Evolutionary conservation across 2,329 filamentous ascomycete genomes (phyloP).

Genomic region (Ustulina deusta): DNA sequence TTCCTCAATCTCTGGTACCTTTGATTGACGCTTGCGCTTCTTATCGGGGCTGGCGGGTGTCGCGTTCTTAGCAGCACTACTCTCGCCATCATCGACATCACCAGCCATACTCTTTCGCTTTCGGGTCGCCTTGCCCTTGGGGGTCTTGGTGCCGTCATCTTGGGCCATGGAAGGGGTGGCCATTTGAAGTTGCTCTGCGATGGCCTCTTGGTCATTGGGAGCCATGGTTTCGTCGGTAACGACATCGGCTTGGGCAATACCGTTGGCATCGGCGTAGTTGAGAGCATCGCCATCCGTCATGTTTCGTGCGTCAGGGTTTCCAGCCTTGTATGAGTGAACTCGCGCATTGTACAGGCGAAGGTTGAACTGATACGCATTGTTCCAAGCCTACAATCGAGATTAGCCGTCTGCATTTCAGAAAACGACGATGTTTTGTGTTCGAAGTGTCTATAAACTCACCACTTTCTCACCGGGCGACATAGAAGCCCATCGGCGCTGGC

Average conservation of each 20-base stretch:
- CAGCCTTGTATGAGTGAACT: slow-evolving; percentile 73
- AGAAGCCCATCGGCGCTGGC: slow-evolving; percentile 84
- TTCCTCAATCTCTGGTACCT: slow-evolving; percentile 68
- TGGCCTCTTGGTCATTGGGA: slow-evolving; percentile 66
- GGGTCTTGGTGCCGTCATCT: slow-evolving; percentile 65
- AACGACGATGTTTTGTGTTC: background rate
- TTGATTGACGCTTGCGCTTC: slow-evolving; percentile 72
- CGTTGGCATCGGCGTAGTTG: slow-evolving; percentile 69
- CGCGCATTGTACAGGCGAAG: slow-evolving; percentile 74
- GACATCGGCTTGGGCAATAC: slow-evolving; percentile 65
- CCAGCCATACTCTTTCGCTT: slow-evolving; percentile 68
- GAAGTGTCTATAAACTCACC: slow-evolving; percentile 53
- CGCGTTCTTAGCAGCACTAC: slow-evolving; percentile 53
- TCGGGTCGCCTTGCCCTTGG: slow-evolving; percentile 65
- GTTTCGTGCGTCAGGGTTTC: slow-evolving; percentile 68
- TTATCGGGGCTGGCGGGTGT: slow-evolving; percentile 69
- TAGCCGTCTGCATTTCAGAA: slow-evolving; percentile 18
- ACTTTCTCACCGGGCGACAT: slow-evolving; percentile 80
- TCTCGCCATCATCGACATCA: slow-evolving; percentile 59
- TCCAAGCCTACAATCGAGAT: slow-evolving; percentile 63
- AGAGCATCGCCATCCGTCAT: slow-evolving; percentile 72
- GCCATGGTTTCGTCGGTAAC: slow-evolving; percentile 59
- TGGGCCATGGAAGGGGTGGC: slow-evolving; percentile 51
- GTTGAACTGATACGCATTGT: slow-evolving; percentile 76
- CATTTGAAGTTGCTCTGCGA: slow-evolving; percentile 69